phyloP scores from a whole-genome alignment of 148 eudicot genomes.

The Pharnaceum exiguum region DNA sequence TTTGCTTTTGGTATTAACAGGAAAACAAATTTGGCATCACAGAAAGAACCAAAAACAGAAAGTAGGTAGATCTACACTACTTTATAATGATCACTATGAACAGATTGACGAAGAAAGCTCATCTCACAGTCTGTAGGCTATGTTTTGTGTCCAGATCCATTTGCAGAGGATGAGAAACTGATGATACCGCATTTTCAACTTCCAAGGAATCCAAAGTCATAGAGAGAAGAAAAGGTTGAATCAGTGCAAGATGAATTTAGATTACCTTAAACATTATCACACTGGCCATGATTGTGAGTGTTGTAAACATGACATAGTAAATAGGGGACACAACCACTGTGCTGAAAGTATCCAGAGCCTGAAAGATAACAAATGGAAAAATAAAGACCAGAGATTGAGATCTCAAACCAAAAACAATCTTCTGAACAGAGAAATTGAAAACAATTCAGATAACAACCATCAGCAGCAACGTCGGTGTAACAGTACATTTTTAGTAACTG shows the following conservation, averaged over 20 bases:
- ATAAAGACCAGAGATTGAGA: not conserved
- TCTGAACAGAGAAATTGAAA: not conserved
- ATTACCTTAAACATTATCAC: conserved; percentile 65
- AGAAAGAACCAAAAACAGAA: no score
- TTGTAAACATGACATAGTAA: conserved; percentile 65
- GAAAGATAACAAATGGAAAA: conserved; percentile 15
- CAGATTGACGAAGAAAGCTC: no score
- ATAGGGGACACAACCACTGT: conserved; percentile 61
- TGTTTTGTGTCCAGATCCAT: not conserved
- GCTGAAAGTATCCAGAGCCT: conserved; percentile 67
- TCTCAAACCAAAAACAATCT: not conserved
- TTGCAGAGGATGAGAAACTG: no score
- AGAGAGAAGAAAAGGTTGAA: not conserved
- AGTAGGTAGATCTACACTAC: no score
- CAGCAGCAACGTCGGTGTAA: no score
- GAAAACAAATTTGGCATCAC: no score
- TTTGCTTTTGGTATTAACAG: no score
- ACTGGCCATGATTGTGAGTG: conserved; percentile 60
- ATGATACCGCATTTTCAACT: no score
- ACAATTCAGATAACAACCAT: no score
- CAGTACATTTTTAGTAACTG: no score
- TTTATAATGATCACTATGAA: no score
- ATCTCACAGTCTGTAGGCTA: not conserved
- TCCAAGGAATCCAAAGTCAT: no score
- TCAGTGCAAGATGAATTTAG: not conserved